phyloP scores from a whole-genome alignment of 805 yeast species.

The Metschnikowia proteae region DNA sequence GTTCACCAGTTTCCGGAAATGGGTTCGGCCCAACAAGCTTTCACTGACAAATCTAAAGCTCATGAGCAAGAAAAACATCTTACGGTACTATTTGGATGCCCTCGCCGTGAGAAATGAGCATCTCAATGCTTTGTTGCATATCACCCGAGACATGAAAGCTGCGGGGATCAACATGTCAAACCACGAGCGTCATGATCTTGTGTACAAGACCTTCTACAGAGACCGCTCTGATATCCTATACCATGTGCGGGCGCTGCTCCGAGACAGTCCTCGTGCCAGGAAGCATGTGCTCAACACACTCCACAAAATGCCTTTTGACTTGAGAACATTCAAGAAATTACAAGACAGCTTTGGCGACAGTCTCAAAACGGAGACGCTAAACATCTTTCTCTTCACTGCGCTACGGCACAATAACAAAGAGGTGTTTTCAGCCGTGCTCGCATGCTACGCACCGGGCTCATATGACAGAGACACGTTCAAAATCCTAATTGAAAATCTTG shows the following conservation, averaged over 20 bases:
- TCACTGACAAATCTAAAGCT: slow-evolving; percentile 10
- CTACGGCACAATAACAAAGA: slow-evolving; percentile 24
- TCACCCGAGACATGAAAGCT: slow-evolving; percentile 27
- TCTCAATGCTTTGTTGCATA: slow-evolving; percentile 19
- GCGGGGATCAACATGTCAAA: slow-evolving; percentile 27
- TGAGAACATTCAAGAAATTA: slow-evolving; percentile 19
- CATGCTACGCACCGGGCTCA: slow-evolving; percentile 1
- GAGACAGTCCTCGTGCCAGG: not conserved
- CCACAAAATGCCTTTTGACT: slow-evolving; percentile 18
- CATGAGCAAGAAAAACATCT: slow-evolving; percentile 1
- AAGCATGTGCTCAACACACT: not conserved
- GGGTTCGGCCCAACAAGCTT: slow-evolving; percentile 25
- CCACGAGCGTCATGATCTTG: slow-evolving; percentile 27
- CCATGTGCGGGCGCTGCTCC: slow-evolving; percentile 8
- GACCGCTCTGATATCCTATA: slow-evolving; percentile 25
- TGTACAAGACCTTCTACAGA: slow-evolving; percentile 29
- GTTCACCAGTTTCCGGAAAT: slow-evolving; percentile 23
- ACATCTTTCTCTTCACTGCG: slow-evolving; percentile 27
- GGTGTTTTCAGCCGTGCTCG: slow-evolving; percentile 23
- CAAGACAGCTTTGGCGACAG: slow-evolving; percentile 12
- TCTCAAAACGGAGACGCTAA: slow-evolving; percentile 19
- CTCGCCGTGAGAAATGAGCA: slow-evolving; percentile 20
- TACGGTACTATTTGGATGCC: slow-evolving; percentile 17
- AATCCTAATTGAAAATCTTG: slow-evolving; percentile 15
- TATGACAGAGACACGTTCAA: slow-evolving; percentile 13